Base-by-base conservation (phyloP, 148 eudicot species). In the Vaccinium macrocarpon region DNA sequence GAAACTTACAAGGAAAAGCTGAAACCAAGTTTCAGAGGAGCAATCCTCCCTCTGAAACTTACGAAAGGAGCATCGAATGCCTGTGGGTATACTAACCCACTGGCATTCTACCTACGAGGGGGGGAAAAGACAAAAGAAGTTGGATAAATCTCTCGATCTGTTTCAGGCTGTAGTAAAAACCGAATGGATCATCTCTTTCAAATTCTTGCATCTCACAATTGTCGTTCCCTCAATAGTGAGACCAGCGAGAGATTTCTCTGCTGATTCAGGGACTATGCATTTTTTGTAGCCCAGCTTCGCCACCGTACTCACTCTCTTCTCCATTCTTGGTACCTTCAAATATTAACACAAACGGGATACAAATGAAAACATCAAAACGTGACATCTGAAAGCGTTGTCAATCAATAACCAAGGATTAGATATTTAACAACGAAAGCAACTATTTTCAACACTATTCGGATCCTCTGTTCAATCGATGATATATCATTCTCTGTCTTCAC, bases 221-320 rank as follows among this genome's bases (percentile, higher is more conserved):
- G 89, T 82, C 49, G 90, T 85, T 2, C 83, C 96, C 32, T 82
- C 86, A 84, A 87, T 81, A 59, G 84, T 86, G 13, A 91, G 53
- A n/a, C 87, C 89, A 38, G 87, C 82, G 72, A 97, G 90, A 42
- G 88, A 82, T 80, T 90, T 87, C 87, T 66, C 89, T 35, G 92
- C 93, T 10, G 86, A 86, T 82, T 88, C 84, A 4, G 99, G 94
- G 56, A 97, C 91, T 15, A 97, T 70, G 56, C 99, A 97, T 79
- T 76, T 91, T 78, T 89, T 94, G 83, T 95, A 97, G 78, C 99
- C 98, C 72, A 97, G 91, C 89, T 97, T 93, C 16, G 92, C 94
- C 81, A 97, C 87, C 8, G 98, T 92, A 70, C 61, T 86, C 50
- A 93, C 88, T 87, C 99, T 93, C 88, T 93, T 97, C 68, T 95